Conservation (phyloP, 2,329 filamentous ascomycete species). For the Bipolaris zeicola region DNA sequence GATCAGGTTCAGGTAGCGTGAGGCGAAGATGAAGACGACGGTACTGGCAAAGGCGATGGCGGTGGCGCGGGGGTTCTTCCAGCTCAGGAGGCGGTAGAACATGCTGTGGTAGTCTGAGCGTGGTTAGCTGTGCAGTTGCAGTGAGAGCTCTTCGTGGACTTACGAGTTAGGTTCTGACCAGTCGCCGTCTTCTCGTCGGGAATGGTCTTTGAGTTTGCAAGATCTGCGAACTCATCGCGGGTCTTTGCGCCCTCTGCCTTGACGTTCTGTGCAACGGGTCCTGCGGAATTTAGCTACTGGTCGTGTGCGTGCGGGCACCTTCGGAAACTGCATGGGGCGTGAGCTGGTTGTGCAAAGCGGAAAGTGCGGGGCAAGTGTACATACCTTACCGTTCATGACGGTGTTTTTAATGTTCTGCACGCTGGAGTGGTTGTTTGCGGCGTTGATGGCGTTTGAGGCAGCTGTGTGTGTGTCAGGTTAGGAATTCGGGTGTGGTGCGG, state of each 20-base stretch:
- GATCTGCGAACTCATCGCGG: constrained; percentile 62
- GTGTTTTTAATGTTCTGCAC: constrained; percentile 54
- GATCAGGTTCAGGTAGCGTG: constrained; percentile 66
- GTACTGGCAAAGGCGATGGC: constrained; percentile 63
- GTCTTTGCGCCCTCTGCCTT: constrained; percentile 63
- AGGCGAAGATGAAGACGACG: constrained; percentile 65
- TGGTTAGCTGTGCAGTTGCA: constrained; percentile 18
- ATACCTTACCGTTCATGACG: constrained; percentile 53
- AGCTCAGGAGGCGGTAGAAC: constrained; percentile 69
- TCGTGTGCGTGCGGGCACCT: constrained; percentile 20
- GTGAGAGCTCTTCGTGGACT: constrained; percentile 26
- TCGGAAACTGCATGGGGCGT: constrained; percentile 38
- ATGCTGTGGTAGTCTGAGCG: constrained; percentile 67
- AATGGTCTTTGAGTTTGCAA: constrained; percentile 60
- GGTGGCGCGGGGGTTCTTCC: constrained; percentile 69
- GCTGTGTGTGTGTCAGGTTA: constrained; percentile 48
- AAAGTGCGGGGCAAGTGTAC: constrained; percentile 23
- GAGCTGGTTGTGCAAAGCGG: constrained; percentile 30
- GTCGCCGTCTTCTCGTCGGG: constrained; percentile 62
- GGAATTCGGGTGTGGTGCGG: constrained; percentile 38
- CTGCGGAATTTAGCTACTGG: constrained; percentile 43
- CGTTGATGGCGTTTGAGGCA: constrained; percentile 55
- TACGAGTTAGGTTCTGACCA: constrained; percentile 67
- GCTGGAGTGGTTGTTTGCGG: constrained; percentile 56
- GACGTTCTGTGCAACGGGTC: constrained; percentile 62